These are phyloP conservation scores for Tagetes patula DNA, from an alignment of 129 eudicot genomes.

Conservation along the genomic window DNA sequence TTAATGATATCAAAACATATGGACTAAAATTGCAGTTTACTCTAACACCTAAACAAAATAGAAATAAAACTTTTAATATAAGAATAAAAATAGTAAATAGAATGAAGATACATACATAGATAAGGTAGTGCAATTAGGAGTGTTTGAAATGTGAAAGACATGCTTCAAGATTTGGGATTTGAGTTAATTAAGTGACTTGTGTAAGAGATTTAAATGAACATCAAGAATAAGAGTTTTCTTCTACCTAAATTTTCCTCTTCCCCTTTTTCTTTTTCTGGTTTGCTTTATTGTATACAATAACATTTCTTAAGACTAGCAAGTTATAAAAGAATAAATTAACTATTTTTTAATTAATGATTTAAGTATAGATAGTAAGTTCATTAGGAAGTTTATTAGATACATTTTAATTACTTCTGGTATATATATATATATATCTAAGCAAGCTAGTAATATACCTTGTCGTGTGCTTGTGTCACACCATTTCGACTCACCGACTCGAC, in stretches of 20 bases:
- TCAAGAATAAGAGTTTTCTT: constrained; percentile 43
- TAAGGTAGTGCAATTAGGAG: constrained; percentile 32
- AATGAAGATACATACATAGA: constrained; percentile 29
- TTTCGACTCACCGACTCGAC: not conserved
- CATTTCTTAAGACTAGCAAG: not conserved
- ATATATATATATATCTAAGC: not conserved
- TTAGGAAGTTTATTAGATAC: not conserved
- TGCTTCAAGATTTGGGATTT: constrained; percentile 29
- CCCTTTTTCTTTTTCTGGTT: constrained; percentile 27
- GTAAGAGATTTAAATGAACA: constrained; percentile 27
- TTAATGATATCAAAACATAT: too few species aligned
- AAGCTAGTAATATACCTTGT: not conserved
- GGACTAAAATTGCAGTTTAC: too few species aligned
- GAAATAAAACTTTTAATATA: too few species aligned
- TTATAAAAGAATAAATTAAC: not conserved
- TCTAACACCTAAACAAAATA: too few species aligned
- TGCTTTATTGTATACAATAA: constrained; percentile 15
- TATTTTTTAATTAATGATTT: too few species aligned
- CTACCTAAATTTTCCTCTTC: constrained; percentile 36
- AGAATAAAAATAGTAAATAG: constrained; percentile 16
- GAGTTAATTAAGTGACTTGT: constrained; percentile 19
- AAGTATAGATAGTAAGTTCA: not conserved
- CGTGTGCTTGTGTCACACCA: not conserved
- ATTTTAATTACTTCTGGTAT: not conserved
- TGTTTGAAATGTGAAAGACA: constrained; percentile 35